Base-by-base conservation (phyloP, 2,329 filamentous ascomycete species). In the Colletotrichum kahawae region DNA sequence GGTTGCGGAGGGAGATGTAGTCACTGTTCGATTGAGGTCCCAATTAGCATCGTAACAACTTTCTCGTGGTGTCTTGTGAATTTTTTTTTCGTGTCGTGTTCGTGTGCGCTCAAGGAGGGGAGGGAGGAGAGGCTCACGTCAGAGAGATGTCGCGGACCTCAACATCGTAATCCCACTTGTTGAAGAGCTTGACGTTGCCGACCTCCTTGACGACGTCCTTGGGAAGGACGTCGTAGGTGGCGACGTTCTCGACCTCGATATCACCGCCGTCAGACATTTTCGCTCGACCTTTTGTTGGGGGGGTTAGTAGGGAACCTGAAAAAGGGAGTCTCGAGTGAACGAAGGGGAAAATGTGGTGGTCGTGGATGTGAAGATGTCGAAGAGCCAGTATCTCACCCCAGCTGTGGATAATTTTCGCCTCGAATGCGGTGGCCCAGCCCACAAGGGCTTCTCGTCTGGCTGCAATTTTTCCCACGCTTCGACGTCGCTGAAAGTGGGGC, bases 71-170 rank as follows among this genome's bases (percentile, higher is more conserved):
- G 43, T 51, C 43, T 51, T 51, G 43, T 51, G 43, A 54, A 67
- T 77, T 78, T 65, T 24, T 56, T 65, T 76, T 9, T 56, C 14
- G 31, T 51, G 13, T 29, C 60, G 24, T 62, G 12, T 31, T 43
- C 31, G 38, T 57, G n/a, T 16, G 24, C 27, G 57, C 43, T 54
- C 33, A 43, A 43, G 69, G 21, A 62, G 60, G 29, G 51, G n/a
- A 36, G 48, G 54, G 24, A 21, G 34, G 38, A 64, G 33, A 63
- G 64, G 72, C 76, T 77, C 76, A 99, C 97, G 96, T 98, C 91
- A 99, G 92, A 84, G 97, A 99, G 90, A 99, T 98, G 88, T 99
- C 97, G 88, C 96, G 94, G 89, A 99, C 97, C 92, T 99, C 97
- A 86, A 99, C 96, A 93, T 98, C 97, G 90, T 98, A 99, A 90